Evolutionary conservation across 1,139 yeast genomes (phyloP).

Genomic region (Suhomyces terraborum): DNA sequence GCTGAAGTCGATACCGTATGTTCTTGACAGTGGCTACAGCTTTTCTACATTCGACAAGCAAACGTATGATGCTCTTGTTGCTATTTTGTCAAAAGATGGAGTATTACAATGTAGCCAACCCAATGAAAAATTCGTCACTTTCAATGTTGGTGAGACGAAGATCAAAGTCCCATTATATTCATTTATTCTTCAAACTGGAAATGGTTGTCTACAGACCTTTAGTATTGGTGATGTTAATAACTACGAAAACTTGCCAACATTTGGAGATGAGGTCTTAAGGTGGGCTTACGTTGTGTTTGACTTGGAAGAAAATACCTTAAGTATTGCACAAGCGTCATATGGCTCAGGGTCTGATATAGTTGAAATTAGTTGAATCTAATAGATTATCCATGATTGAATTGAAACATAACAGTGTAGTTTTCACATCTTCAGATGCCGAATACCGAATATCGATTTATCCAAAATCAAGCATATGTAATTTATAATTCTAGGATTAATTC

Average conservation of each 20-base stretch:
- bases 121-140: neutral
- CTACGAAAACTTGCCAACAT: constrained; percentile 8
- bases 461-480: too few species aligned
- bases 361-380: too few species aligned
- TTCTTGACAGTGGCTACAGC: constrained; percentile 11
- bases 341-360: constrained; percentile 15
- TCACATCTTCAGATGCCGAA: too few species aligned
- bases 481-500: too few species aligned
- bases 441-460: too few species aligned
- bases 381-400: too few species aligned
- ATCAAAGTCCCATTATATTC: constrained; percentile 6
- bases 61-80: neutral
- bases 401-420: too few species aligned
- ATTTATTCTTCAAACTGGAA: neutral
- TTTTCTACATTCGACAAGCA: constrained; percentile 1
- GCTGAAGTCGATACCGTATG: neutral
- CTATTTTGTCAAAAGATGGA: neutral
- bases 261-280: constrained; percentile 26
- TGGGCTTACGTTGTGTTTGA: constrained; percentile 27
- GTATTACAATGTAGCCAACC: constrained; percentile 4
- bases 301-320: constrained; percentile 20
- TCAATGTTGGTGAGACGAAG: constrained; percentile 5
- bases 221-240: neutral
- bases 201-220: neutral
- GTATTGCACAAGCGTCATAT: constrained; percentile 24